Evolutionary conservation across 1,139 yeast genomes (phyloP).

Genomic region (Yamadazyma songkhlaensis): DNA sequence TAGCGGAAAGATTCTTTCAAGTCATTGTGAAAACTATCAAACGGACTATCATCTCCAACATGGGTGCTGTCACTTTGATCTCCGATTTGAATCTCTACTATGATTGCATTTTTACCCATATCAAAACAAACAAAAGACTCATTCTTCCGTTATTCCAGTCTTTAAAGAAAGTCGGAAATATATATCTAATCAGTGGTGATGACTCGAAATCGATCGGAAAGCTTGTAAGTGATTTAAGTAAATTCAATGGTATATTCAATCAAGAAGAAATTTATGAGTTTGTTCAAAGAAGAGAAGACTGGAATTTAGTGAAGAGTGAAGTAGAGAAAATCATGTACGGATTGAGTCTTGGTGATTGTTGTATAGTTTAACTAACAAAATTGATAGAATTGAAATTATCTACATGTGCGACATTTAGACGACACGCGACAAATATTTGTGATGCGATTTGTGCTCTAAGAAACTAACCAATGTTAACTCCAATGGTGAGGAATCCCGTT

Average conservation of each 20-base stretch:
- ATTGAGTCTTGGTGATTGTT: constrained; percentile 68
- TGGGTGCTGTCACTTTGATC: constrained; percentile 79
- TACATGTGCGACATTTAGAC: neutral
- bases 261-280: constrained; percentile 94
- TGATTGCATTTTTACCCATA: constrained; percentile 58
- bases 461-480: too few relatives aligned
- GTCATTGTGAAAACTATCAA: constrained; percentile 70
- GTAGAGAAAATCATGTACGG: constrained; percentile 98
- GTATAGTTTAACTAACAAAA: constrained; percentile 40
- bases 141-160: constrained; percentile 78
- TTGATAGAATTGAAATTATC: neutral
- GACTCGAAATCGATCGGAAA: constrained; percentile 84
- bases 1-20: constrained; percentile 82
- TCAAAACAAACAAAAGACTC: constrained; percentile 59
- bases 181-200: constrained; percentile 72
- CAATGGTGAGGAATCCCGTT: too few relatives aligned
- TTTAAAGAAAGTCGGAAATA: constrained; percentile 77
- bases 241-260: constrained; percentile 84
- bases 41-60: constrained; percentile 66
- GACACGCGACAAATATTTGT: neutral
- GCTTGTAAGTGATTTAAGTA: constrained; percentile 75
- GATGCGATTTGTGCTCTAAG: neutral
- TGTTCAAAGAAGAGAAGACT: constrained; percentile 84
- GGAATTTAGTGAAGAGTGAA: constrained; percentile 70
- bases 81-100: constrained; percentile 75